Conservation (phyloP, 306 rosid species). For the Cucumis melo region DNA sequence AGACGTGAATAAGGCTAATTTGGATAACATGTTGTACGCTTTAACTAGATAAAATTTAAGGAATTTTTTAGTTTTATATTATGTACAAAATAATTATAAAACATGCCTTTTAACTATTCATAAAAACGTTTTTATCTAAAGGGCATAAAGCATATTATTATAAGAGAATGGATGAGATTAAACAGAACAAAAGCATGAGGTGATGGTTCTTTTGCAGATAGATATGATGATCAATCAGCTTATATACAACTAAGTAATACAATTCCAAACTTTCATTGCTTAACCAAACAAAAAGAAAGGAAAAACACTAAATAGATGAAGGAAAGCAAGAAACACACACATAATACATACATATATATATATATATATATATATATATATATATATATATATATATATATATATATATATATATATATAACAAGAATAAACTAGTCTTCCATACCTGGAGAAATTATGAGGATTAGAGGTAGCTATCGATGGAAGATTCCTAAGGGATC, state of each 20-base stretch:
- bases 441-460: not conserved
- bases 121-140: not conserved
- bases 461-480: slow-evolving; percentile 19
- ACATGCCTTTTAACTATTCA: too few relatives aligned
- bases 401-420: too few relatives aligned
- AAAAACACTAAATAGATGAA: not conserved
- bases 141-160: not conserved
- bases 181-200: not conserved
- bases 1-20: not conserved
- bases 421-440: not conserved
- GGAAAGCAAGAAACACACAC: not conserved
- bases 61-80: too few relatives aligned
- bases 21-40: too few relatives aligned
- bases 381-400: too few relatives aligned
- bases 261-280: not conserved
- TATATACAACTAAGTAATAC: not conserved
- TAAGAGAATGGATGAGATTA: not conserved
- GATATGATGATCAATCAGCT: not conserved
- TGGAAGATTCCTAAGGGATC: slow-evolving; percentile 63
- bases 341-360: not conserved
- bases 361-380: too few relatives aligned
- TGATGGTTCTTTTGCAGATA: not conserved
- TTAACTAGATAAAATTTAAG: not conserved
- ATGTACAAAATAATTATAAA: too few relatives aligned
- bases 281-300: too few relatives aligned